Evolutionary conservation across 306 rosid genomes (phyloP), one percentile per base, ranked within the genome.

Genomic region (Rubus parviflorus): DNA sequence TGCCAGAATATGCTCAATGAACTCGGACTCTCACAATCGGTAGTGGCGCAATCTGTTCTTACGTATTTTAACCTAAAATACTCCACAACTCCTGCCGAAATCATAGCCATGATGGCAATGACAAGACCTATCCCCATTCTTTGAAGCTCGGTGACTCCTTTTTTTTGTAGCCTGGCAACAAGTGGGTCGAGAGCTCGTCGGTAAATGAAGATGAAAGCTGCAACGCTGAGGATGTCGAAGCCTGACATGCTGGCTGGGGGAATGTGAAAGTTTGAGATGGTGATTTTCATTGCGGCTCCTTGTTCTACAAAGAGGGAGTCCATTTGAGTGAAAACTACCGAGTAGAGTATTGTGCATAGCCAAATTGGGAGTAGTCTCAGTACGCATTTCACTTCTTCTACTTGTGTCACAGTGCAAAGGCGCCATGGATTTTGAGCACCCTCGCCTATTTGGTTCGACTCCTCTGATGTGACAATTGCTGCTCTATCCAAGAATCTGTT

Each of bases 221-320:
- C 92, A 2, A 92, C 97, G 12, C 96, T 90, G 45, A 88, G 88
- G 23, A 92, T 92, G 84, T 92, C 97, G 14, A 92, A 92, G 78
- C 90, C 68, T 8, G 97, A 90, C 97, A 92, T 92, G 88, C 96
- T 87, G 69, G 97, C 97, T 0, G 96, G 97, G 20, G 96, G 97
- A 66, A 92, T 77, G 67, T 88, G 84, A 79, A 92, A 92, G 47
- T 71, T 51, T n/a, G 90, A 82, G 6, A 92, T 43, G 67, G 62
- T 79, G 19, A 91, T 88, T 41, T 87, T 83, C 97, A 92, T 92
- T 20, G 81, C 87, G 43, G 88, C 92, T 49, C 97, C 97, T 90
- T 92, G 97, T 73, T 88, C 97, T 51, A 92, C 93, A 80, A 92
- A 92, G 43, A 88, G 88, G 52, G 97, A 90, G 35, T 91, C 93